Conservation (phyloP, 2,329 filamentous ascomycete genomes). For the Phyllosticta citribraziliensis region DNA sequence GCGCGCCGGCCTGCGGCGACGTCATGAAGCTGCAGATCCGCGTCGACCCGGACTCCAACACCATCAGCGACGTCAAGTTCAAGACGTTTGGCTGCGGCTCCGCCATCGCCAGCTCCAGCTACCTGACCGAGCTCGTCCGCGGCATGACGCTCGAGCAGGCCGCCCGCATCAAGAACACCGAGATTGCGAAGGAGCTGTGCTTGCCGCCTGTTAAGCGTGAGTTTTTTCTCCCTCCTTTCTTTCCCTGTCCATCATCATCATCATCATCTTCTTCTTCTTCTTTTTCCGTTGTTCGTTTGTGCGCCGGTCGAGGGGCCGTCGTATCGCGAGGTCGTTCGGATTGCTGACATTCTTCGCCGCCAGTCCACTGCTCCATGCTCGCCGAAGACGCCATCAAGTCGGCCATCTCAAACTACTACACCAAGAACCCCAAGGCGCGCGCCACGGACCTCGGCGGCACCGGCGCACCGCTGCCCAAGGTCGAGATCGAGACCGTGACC, state of each 20-base stretch:
- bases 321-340: background rate
- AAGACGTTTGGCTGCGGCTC: constrained; percentile 95
- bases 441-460: constrained; percentile 70
- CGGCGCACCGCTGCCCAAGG: constrained; percentile 55
- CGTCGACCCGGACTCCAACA: constrained; percentile 78
- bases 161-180: constrained; percentile 84
- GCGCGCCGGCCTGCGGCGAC: constrained; percentile 83
- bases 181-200: constrained; percentile 94
- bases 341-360: constrained; percentile 16
- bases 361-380: constrained; percentile 86
- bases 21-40: constrained; percentile 93
- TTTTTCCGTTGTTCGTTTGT: no score
- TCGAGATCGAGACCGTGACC: constrained; percentile 48
- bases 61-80: constrained; percentile 91
- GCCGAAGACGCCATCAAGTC: constrained; percentile 90
- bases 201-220: constrained; percentile 77
- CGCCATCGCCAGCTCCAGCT: constrained; percentile 89
- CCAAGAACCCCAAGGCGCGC: constrained; percentile 72
- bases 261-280: background rate
- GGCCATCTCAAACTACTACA: constrained; percentile 83
- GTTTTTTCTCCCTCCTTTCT: constrained; percentile 26
- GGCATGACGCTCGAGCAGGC: constrained; percentile 97
- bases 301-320: background rate
- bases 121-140: constrained; percentile 86
- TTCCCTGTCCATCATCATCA: background rate